A percentile compares a stretch with the other conserved stretches of the same genome.
Evolutionary conservation across 495 filamentous ascomycete species (phyloP).

Genomic region (Parathielavia appendiculata): DNA sequence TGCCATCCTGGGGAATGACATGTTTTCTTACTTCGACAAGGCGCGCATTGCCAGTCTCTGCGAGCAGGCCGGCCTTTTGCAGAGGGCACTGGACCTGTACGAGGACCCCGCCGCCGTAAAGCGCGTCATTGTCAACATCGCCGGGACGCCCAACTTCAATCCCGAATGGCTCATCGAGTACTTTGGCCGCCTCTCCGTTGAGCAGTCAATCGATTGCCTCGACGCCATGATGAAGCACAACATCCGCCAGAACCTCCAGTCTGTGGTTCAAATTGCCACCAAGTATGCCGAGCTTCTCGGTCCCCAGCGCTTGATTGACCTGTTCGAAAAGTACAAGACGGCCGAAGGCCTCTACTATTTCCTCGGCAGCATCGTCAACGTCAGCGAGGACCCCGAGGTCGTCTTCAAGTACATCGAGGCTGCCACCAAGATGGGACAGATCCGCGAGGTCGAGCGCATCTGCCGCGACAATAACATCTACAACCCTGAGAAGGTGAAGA

Average conservation of each 20-base stretch:
- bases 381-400: conserved; percentile 91
- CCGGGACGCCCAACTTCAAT: conserved; percentile 72
- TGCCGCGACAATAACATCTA: conserved; percentile 90
- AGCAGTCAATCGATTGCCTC: conserved; percentile 89
- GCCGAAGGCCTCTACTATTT: conserved; percentile 97
- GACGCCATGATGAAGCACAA: conserved; percentile 94
- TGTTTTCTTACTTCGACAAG: conserved; percentile 95
- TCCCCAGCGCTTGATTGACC: conserved; percentile 77
- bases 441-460: conserved; percentile 93
- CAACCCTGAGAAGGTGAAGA: conserved; percentile 97
- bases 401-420: conserved; percentile 99
- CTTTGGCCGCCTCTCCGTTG: conserved; percentile 89
- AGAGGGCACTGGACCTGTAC: conserved; percentile 89
- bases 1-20: conserved; percentile 93
- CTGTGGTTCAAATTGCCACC: conserved; percentile 89
- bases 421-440: conserved; percentile 83
- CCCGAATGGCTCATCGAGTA: conserved; percentile 86
- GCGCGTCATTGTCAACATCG: conserved; percentile 73
- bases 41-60: conserved; percentile 80
- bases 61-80: conserved; percentile 80
- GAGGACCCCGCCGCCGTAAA: conserved; percentile 88
- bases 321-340: conserved; percentile 95
- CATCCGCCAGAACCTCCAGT: conserved; percentile 93
- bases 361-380: conserved; percentile 93
- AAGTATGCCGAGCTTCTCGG: conserved; percentile 98